Evolutionary conservation across 1,139 yeast genomes (phyloP).

Genomic region (Ogataea hybrid): DNA sequence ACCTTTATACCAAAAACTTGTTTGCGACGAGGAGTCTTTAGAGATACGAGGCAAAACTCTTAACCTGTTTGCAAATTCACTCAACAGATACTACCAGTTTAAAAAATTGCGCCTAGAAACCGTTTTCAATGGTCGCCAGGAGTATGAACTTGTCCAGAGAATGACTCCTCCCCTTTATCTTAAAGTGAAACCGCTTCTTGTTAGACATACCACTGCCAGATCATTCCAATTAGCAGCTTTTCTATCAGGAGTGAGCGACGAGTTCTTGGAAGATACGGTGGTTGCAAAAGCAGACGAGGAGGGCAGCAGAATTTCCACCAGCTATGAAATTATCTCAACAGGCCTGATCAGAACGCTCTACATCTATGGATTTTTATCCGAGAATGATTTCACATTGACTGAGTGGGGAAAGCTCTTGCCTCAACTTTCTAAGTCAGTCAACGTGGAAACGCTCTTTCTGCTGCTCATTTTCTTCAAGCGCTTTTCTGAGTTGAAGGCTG

Average conservation of each 20-base stretch:
- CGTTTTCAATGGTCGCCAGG: slow-evolving; percentile 55
- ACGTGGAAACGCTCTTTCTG: slow-evolving; percentile 40
- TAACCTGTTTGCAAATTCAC: slow-evolving; percentile 66
- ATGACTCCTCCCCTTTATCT: slow-evolving; percentile 35
- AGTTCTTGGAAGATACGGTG: slow-evolving; percentile 24
- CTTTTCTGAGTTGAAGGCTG: slow-evolving; percentile 19
- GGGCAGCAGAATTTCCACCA: slow-evolving; percentile 36
- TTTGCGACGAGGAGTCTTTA: slow-evolving; percentile 45
- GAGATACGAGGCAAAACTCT: slow-evolving; percentile 58
- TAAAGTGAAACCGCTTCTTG: slow-evolving; percentile 19
- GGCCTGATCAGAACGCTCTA: slow-evolving; percentile 57
- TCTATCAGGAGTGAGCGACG: slow-evolving; percentile 21
- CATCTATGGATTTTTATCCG: slow-evolving; percentile 51
- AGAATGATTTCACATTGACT: slow-evolving; percentile 43
- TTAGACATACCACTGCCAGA: slow-evolving; percentile 29
- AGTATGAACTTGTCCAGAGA: slow-evolving; percentile 50
- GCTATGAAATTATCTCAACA: slow-evolving; percentile 59
- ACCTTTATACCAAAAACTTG: slow-evolving; percentile 55
- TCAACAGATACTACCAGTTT: slow-evolving; percentile 84
- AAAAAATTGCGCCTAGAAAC: slow-evolving; percentile 58
- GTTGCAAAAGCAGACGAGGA: slow-evolving; percentile 13
- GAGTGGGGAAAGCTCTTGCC: slow-evolving; percentile 58
- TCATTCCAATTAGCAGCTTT: slow-evolving; percentile 29
- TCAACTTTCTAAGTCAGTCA: slow-evolving; percentile 33
- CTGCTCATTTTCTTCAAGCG: slow-evolving; percentile 46